phyloP scores from a whole-genome alignment of 306 rosid species.

The Prunus fruticosa region DNA sequence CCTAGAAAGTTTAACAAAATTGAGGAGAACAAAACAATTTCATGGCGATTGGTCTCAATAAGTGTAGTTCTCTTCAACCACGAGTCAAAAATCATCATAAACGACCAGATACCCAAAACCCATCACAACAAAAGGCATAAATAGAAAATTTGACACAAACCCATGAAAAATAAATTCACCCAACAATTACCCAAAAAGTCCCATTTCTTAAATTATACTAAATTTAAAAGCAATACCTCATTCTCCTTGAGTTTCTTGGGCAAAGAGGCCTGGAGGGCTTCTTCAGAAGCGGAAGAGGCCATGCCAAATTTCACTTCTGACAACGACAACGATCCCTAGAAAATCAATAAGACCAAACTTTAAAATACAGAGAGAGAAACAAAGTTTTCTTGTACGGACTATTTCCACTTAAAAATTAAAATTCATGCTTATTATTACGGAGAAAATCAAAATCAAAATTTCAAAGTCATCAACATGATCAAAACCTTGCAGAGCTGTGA shows the following conservation, averaged over 20 bases:
- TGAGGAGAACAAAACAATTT: background rate
- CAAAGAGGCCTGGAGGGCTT: slow-evolving; percentile 17
- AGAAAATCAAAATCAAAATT: background rate
- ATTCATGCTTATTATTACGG: background rate
- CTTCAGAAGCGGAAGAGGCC: slow-evolving; percentile 16
- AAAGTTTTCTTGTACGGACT: background rate
- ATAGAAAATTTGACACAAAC: background rate
- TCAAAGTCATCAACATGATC: background rate
- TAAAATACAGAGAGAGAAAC: background rate
- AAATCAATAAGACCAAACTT: background rate
- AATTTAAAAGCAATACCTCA: slow-evolving; percentile 30
- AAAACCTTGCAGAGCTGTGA: background rate
- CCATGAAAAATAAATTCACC: background rate
- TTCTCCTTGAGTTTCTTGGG: slow-evolving; percentile 46
- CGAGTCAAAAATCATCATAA: background rate
- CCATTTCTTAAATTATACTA: background rate
- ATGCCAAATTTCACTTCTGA: slow-evolving; percentile 39
- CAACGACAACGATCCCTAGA: background rate
- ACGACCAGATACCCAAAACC: background rate
- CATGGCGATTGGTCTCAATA: background rate
- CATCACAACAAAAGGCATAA: background rate
- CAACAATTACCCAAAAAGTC: background rate
- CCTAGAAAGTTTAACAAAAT: background rate
- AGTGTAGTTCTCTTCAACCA: no score
- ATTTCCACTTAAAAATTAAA: background rate